Conservation (phyloP, 805 yeast genomes). For the Nakazawaea wickerhamii region DNA sequence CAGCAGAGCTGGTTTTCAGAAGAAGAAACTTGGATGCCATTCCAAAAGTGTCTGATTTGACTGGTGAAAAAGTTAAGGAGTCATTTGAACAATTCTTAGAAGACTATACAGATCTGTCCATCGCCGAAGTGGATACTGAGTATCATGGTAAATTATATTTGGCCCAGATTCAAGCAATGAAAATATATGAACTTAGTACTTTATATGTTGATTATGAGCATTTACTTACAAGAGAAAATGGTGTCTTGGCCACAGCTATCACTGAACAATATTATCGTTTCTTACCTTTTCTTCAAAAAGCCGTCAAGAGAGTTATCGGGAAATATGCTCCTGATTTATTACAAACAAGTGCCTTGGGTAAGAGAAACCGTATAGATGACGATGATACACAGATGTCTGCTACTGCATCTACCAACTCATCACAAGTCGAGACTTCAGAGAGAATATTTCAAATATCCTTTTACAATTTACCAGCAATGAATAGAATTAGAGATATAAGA, state of each 20-base stretch:
- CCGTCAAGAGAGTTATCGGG: conserved; percentile 66
- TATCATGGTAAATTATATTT: conserved; percentile 60
- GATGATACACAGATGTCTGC: conserved; percentile 23
- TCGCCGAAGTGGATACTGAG: conserved; percentile 28
- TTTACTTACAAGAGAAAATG: conserved; percentile 67
- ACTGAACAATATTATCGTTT: conserved; percentile 90
- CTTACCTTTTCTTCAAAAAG: conserved; percentile 75
- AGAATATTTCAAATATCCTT: conserved; percentile 86
- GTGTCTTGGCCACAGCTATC: conserved; percentile 84
- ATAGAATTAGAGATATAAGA: conserved; percentile 84
- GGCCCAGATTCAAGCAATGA: conserved; percentile 78
- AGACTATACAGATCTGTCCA: conserved; percentile 46
- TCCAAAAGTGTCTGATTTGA: conserved; percentile 82
- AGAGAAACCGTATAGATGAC: conserved; percentile 26
- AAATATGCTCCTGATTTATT: conserved; percentile 71
- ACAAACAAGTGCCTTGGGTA: conserved; percentile 34
- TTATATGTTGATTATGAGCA: conserved; percentile 84
- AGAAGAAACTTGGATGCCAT: conserved; percentile 63
- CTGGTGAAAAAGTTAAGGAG: conserved; percentile 92
- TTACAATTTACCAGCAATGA: conserved; percentile 74
- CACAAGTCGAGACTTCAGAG: conserved; percentile 49
- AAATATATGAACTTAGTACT: conserved; percentile 66
- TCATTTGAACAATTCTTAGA: conserved; percentile 82
- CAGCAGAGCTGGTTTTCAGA: conserved; percentile 29
- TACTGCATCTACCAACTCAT: conserved; percentile 35